These are phyloP conservation scores for Alternaria sp. DNA, from an alignment of 2,329 filamentous ascomycete genomes.

Conservation along the genomic window DNA sequence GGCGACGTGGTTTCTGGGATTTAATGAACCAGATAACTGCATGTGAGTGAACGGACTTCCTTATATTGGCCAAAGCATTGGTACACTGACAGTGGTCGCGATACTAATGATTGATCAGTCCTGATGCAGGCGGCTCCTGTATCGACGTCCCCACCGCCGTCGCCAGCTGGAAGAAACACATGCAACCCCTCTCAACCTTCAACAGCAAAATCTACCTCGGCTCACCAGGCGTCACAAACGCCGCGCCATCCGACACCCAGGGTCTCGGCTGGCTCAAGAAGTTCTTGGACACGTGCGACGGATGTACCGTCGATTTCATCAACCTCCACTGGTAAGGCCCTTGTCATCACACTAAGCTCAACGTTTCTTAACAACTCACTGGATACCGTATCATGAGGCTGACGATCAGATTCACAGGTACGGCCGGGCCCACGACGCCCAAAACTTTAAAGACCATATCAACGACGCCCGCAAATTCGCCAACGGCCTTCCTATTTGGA, in stretches of 20 bases:
- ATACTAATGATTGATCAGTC: background rate
- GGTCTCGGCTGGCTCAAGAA: slow-evolving; percentile 37
- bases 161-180: slow-evolving; percentile 25
- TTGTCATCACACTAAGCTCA: background rate
- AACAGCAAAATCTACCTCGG: slow-evolving; percentile 39
- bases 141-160: slow-evolving; percentile 29
- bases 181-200: slow-evolving; percentile 27
- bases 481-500: slow-evolving; percentile 58
- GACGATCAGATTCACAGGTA: slow-evolving; percentile 23
- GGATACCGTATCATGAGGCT: background rate
- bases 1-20: slow-evolving; percentile 37
- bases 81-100: too few relatives aligned
- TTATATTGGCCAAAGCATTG: background rate
- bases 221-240: slow-evolving; percentile 45
- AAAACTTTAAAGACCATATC: slow-evolving; percentile 50
- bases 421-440: slow-evolving; percentile 24
- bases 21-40: slow-evolving; percentile 50
- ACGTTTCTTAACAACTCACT: background rate
- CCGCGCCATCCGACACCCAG: slow-evolving; percentile 10
- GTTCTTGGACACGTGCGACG: slow-evolving; percentile 40
- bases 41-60: slow-evolving; percentile 18
- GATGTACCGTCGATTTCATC: slow-evolving; percentile 48
- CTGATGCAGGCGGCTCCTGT: slow-evolving; percentile 32
- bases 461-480: slow-evolving; percentile 52
- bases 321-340: slow-evolving; percentile 42